phyloP scores from a whole-genome alignment of 352 stramenopile genomes.

The Pythium brachiatum region DNA sequence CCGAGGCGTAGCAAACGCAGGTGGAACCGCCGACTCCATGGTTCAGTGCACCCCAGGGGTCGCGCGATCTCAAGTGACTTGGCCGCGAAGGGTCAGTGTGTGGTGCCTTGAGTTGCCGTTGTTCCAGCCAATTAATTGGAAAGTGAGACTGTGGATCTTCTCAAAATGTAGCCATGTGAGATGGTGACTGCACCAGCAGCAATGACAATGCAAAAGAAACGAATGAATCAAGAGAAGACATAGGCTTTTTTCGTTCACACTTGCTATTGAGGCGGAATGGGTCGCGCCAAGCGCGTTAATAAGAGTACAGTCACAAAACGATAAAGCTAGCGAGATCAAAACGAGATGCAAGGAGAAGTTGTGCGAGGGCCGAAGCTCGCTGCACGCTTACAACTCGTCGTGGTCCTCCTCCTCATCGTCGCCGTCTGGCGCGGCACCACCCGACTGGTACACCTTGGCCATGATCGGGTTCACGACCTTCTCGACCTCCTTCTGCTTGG shows the following conservation, averaged over 20 bases:
- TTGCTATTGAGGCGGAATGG: constrained; percentile 14
- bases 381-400: constrained; percentile 93
- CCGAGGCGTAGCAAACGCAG: neutral
- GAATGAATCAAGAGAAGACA: neutral
- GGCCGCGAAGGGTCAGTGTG: no score
- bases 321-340: neutral
- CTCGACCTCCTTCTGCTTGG: constrained; percentile 99
- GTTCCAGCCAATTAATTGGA: no score
- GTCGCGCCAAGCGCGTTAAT: constrained; percentile 22
- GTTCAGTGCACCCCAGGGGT: neutral
- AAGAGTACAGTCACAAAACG: constrained; percentile 27
- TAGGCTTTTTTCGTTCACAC: constrained; percentile 9
- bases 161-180: neutral
- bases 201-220: neutral
- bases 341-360: neutral
- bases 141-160: neutral
- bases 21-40: neutral
- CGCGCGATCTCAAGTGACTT: neutral
- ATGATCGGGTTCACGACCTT: constrained; percentile 99
- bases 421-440: constrained; percentile 36
- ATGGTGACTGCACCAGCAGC: neutral
- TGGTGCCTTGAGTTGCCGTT: no score
- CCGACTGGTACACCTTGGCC: constrained; percentile 95
- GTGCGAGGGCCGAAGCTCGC: no score
- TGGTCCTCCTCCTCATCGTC: constrained; percentile 89